A percentile compares a stretch with the other conserved stretches of the same genome.
phyloP scores from a whole-genome alignment of 1,139 yeast species.

The Pichia sp. region DNA sequence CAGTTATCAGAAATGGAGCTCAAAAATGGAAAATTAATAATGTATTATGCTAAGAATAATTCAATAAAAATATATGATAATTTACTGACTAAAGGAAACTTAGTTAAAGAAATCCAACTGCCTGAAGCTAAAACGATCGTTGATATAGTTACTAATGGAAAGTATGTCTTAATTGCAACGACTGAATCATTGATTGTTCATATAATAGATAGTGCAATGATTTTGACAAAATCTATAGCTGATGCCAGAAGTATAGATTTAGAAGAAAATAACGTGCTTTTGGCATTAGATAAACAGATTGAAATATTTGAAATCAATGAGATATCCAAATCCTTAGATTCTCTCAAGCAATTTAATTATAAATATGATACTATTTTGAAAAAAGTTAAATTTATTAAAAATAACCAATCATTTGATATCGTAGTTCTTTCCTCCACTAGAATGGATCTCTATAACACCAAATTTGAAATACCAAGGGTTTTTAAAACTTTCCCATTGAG shows the following conservation, averaged over 20 bases:
- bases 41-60: constrained; percentile 10
- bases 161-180: constrained; percentile 15
- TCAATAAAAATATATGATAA: constrained; percentile 9
- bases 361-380: constrained; percentile 15
- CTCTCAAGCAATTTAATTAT: constrained; percentile 8
- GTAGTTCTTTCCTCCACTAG: constrained; percentile 22
- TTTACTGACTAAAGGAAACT: not conserved
- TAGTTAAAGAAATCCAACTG: constrained; percentile 7
- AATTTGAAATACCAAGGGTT: not conserved
- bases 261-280: constrained; percentile 14
- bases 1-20: constrained; percentile 11
- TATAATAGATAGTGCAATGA: not conserved
- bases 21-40: constrained; percentile 9
- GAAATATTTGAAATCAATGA: constrained; percentile 16
- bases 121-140: constrained; percentile 11
- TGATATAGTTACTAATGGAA: constrained; percentile 17
- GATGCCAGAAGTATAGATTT: constrained; percentile 20
- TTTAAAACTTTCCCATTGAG: constrained; percentile 16
- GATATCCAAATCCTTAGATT: constrained; percentile 2
- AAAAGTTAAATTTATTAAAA: constrained; percentile 18
- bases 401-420: constrained; percentile 16
- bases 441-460: constrained; percentile 19
- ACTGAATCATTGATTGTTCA: constrained; percentile 14
- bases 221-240: not conserved
- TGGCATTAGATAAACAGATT: constrained; percentile 16